Percentiles rank a stretch among this genome's conserved stretches.
phyloP scores from a whole-genome alignment of 225 moss, liverwort and hornwort species.

The Pseudisothecium myosuroides region DNA sequence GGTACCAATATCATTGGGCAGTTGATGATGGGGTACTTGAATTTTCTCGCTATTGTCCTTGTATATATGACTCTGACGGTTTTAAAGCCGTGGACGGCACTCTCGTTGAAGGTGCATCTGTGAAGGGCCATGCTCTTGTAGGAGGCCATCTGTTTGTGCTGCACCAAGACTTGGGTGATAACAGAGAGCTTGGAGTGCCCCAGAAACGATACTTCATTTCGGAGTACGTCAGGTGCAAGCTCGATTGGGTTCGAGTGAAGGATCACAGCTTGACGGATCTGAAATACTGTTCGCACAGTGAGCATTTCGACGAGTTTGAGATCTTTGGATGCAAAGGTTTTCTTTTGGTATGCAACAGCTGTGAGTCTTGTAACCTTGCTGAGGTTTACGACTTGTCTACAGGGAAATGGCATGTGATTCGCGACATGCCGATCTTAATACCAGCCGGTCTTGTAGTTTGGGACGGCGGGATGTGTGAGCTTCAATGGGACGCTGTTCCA shows the following conservation, averaged over 20 bases:
- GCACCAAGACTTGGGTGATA: not conserved
- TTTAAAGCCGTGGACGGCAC: not conserved
- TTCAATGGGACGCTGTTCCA: not conserved
- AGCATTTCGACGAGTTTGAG: not conserved
- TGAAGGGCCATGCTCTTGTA: not conserved
- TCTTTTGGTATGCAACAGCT: not conserved
- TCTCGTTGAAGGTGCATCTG: not conserved
- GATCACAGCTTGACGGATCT: not conserved
- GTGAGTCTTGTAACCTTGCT: not conserved
- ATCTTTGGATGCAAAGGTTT: not conserved
- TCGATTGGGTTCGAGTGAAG: not conserved
- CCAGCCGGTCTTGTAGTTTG: not conserved
- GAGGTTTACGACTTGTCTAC: not conserved
- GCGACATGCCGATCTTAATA: not conserved
- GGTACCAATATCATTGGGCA: not conserved
- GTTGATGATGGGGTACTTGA: not conserved
- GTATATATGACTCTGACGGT: not conserved
- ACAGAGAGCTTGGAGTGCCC: not conserved
- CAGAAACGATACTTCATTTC: not conserved
- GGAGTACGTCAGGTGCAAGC: not conserved
- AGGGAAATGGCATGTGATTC: not conserved
- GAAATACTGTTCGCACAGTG: not conserved
- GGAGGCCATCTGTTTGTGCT: not conserved
- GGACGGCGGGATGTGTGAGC: not conserved
- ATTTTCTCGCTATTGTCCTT: not conserved